Evolutionary conservation across 169 alveolate genomes (phyloP).

Genomic region (Plasmodium billcollinsi): DNA sequence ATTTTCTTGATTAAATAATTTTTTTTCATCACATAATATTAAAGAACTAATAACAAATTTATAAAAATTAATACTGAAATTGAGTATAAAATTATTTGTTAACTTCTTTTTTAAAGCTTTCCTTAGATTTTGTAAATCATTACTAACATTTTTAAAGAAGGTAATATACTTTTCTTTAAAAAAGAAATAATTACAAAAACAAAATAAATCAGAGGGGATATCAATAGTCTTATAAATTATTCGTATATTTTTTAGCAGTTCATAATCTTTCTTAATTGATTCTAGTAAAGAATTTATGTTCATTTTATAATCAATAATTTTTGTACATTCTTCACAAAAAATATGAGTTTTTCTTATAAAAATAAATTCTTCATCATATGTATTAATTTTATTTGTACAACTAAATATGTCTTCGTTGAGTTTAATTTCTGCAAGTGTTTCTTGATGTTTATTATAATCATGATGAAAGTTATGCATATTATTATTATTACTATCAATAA

Average conservation of each 20-base stretch:
- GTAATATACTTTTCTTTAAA: constrained; percentile 59
- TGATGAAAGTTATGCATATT: background rate
- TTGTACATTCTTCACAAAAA: constrained; percentile 52
- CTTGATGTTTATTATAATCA: too few relatives aligned
- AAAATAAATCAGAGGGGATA: constrained; percentile 27
- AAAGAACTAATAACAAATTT: constrained; percentile 52
- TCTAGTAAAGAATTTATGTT: constrained; percentile 19
- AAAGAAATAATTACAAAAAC: constrained; percentile 70
- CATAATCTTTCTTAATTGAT: constrained; percentile 37
- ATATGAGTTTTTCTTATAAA: constrained; percentile 51
- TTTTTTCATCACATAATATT: constrained; percentile 51
- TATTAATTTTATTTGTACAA: background rate
- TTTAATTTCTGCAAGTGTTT: too few relatives aligned
- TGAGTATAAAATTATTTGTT: constrained; percentile 47
- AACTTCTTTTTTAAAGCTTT: constrained; percentile 30
- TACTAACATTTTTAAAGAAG: constrained; percentile 54
- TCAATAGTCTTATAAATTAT: constrained; percentile 3
- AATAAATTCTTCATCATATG: constrained; percentile 21
- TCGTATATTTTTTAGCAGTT: constrained; percentile 28
- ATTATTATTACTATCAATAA: background rate
- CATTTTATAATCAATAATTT: constrained; percentile 24
- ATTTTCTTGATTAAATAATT: constrained; percentile 19
- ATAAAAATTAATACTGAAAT: constrained; percentile 41
- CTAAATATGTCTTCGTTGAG: background rate
- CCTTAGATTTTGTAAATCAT: constrained; percentile 24